phyloP scores from a whole-genome alignment of 176 grass and related monocot species.

The Raddia distichophylla region DNA sequence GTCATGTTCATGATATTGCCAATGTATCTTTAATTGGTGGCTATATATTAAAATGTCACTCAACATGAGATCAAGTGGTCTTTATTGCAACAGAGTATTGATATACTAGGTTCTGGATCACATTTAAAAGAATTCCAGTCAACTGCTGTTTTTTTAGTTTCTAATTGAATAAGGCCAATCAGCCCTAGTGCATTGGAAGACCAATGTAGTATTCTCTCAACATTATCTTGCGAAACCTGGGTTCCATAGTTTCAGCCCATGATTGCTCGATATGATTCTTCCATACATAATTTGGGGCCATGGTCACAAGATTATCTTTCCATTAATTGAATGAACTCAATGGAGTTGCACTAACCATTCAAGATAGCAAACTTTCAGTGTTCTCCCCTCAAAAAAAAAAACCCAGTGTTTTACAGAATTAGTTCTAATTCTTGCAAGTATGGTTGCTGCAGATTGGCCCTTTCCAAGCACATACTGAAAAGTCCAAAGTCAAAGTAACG shows the following conservation, averaged over 20 bases:
- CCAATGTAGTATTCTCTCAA: background rate
- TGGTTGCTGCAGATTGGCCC: constrained; percentile 76
- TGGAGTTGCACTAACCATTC: constrained; percentile 28
- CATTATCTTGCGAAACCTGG: background rate
- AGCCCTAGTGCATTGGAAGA: constrained; percentile 3
- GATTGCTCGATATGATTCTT: background rate
- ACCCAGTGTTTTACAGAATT: background rate
- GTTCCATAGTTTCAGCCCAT: constrained; percentile 16
- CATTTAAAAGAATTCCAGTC: background rate
- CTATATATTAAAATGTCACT: background rate
- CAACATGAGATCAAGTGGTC: background rate
- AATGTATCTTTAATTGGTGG: background rate
- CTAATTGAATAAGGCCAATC: background rate
- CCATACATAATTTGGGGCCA: background rate
- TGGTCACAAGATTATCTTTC: background rate
- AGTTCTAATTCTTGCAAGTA: constrained; percentile 27
- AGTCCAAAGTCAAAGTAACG: constrained; percentile 84
- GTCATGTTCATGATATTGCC: background rate
- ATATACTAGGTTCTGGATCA: constrained; percentile 23
- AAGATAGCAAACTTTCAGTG: constrained; percentile 5
- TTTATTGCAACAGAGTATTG: background rate
- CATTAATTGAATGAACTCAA: constrained; percentile 29
- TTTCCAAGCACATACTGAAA: constrained; percentile 66
- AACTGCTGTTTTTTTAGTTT: background rate
- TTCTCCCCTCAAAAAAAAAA: too few relatives aligned